Base-by-base conservation (phyloP, 306 rosid species). In the Vigna trinervia region DNA sequence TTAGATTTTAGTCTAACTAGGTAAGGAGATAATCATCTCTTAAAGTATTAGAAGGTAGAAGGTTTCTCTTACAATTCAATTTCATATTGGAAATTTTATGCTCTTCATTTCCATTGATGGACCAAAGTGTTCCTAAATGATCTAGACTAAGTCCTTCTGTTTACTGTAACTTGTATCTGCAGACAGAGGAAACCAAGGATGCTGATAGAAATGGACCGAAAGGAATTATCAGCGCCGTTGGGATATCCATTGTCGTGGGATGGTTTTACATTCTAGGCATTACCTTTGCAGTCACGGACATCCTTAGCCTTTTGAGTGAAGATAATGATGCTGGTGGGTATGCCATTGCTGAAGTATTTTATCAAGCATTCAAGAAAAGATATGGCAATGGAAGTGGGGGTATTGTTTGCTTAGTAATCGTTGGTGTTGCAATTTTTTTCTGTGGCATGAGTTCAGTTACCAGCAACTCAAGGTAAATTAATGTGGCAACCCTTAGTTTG, bases 371-470 rank as follows among this genome's bases (percentile, higher is more conserved):
- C 90, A 90, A 95, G 91, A 85, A 69, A 58, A 88, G 99, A 86
- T 95, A 88, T 80, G 99, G 99, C 20, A 80, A 53, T 78, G 99
- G 99, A 78, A 80, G 77, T 79, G 99, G 99, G 78, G 99, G 99
- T 12, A 90, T 92, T 76, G 41, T 89, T 75, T 95, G 97, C 89
- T 86, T 95, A 78, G 91, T 87, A 60, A 87, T 92, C 62, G 88
- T 95, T 82, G 97, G 89, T 23, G 82, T 92, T 74, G 97, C 97
- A 60, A 92, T 92, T 64, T 95, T 95, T 76, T 95, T 95, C 85
- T 92, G 99, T 80, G 99, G 99, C 20, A 92, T 95, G 97, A 90
- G 97, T 77, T 95, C 98, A 26, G 87, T 95, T 80, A 95, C 98
- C 12, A 91, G 97, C 85, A 95, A 95, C 88, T 95, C 98, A 43